A percentile compares a stretch with the other conserved stretches of the same genome.
Evolutionary conservation across 208 protist species (phyloP).

Genomic region (Trypanosoma brucei): DNA sequence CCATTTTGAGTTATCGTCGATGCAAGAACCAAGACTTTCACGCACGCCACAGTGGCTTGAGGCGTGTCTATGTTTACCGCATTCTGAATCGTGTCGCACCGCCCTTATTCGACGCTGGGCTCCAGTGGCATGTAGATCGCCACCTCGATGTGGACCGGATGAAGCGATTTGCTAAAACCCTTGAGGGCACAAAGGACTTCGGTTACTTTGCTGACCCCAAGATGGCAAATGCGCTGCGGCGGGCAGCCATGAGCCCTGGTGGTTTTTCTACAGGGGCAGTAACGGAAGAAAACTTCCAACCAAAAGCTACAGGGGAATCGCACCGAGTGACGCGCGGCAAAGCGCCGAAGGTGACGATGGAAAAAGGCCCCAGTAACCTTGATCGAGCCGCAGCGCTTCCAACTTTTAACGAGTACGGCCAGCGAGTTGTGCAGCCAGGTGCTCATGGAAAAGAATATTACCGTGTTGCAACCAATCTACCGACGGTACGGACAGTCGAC

Average conservation of each 20-base stretch:
- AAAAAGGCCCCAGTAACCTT: slow-evolving; percentile 58
- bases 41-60: slow-evolving; percentile 70
- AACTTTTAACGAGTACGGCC: slow-evolving; percentile 82
- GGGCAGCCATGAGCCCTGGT: slow-evolving; percentile 33
- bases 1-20: slow-evolving; percentile 64
- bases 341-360: slow-evolving; percentile 56
- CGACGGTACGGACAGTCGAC: slow-evolving; percentile 79
- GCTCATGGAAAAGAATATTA: slow-evolving; percentile 64
- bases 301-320: slow-evolving; percentile 29
- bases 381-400: slow-evolving; percentile 68
- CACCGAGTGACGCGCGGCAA: slow-evolving; percentile 21
- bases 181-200: slow-evolving; percentile 81
- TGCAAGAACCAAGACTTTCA: slow-evolving; percentile 82
- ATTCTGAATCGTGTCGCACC: slow-evolving; percentile 88
- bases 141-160: slow-evolving; percentile 77
- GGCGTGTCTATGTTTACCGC: slow-evolving; percentile 85
- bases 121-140: slow-evolving; percentile 88
- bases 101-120: slow-evolving; percentile 76
- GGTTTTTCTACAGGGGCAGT: slow-evolving; percentile 33
- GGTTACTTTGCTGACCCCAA: slow-evolving; percentile 85
- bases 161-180: slow-evolving; percentile 58
- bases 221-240: slow-evolving; percentile 78
- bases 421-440: slow-evolving; percentile 53
- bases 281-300: slow-evolving; percentile 46
- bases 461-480: slow-evolving; percentile 66